Percentiles rank a stretch among this genome's conserved stretches.
Conservation (phyloP, 768 basidiomycete species). For the Hygrophorus pudorinus region DNA sequence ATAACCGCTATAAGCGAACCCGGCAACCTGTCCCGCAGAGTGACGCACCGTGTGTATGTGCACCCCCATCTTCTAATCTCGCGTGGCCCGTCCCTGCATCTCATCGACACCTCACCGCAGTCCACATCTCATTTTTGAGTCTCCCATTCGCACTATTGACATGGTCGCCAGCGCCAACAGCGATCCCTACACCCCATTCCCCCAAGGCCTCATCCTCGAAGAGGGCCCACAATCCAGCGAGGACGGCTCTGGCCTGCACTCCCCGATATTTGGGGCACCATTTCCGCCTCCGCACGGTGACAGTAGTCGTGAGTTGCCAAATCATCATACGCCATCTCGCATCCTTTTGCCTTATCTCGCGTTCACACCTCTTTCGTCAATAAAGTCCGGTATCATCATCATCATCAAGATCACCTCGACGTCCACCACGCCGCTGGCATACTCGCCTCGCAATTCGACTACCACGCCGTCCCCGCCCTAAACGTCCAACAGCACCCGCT, state of each 20-base stretch:
- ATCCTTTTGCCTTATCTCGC: slow-evolving; percentile 32
- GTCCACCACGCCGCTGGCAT: slow-evolving; percentile 38
- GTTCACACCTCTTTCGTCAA: slow-evolving; percentile 31
- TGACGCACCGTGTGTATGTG: no score
- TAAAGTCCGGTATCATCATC: slow-evolving; percentile 64
- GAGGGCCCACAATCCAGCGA: slow-evolving; percentile 66
- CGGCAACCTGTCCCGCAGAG: no score
- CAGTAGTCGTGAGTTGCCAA: slow-evolving; percentile 43
- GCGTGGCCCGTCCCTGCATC: slow-evolving; percentile 5
- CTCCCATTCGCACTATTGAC: slow-evolving; percentile 20
- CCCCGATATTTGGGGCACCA: slow-evolving; percentile 50
- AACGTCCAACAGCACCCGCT: slow-evolving; percentile 39
- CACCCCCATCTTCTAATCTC: neutral
- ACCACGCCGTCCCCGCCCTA: slow-evolving; percentile 25
- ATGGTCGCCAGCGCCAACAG: slow-evolving; percentile 51
- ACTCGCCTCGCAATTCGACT: slow-evolving; percentile 44
- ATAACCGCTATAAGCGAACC: no score
- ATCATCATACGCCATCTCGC: no score
- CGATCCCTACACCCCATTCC: slow-evolving; percentile 52
- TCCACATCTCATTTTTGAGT: no score
- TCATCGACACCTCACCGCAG: neutral
- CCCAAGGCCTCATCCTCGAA: slow-evolving; percentile 40
- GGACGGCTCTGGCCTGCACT: slow-evolving; percentile 67
- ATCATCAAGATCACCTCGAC: slow-evolving; percentile 35
- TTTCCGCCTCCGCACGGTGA: slow-evolving; percentile 37